A percentile compares a stretch with the other conserved stretches of the same genome.
Evolutionary conservation across 495 filamentous ascomycete genomes (phyloP).

Genomic region (Xylaria castorea): DNA sequence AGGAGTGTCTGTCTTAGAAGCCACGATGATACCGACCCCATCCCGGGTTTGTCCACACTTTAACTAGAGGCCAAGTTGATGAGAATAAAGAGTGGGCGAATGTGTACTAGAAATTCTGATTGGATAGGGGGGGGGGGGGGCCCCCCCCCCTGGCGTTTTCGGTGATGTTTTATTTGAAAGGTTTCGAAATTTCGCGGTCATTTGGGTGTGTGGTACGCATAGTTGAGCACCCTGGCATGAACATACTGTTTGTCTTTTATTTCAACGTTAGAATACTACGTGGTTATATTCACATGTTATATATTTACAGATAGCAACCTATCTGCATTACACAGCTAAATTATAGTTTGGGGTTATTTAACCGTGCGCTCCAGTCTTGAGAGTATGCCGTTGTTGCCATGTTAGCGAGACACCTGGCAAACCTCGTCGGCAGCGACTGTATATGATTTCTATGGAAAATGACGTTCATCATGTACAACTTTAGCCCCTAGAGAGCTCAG

Average conservation of each 20-base stretch:
- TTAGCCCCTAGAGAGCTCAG: not conserved
- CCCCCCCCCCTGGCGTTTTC: not conserved
- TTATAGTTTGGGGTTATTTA: not conserved
- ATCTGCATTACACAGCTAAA: not conserved
- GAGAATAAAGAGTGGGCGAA: too few species aligned
- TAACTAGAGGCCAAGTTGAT: too few species aligned
- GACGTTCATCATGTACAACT: not conserved
- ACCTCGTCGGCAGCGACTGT: not conserved
- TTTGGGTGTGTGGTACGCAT: not conserved
- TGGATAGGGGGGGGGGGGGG: too few species aligned
- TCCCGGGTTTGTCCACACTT: too few species aligned
- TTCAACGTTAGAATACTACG: not conserved
- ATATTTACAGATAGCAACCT: not conserved
- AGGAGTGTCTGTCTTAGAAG: too few species aligned
- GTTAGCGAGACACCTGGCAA: not conserved
- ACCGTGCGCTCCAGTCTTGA: not conserved
- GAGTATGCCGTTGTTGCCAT: not conserved
- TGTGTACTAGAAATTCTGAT: too few species aligned
- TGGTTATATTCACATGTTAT: not conserved
- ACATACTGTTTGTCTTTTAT: not conserved
- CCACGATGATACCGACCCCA: too few species aligned
- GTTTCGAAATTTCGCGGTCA: not conserved
- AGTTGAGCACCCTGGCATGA: not conserved
- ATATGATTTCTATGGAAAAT: not conserved
- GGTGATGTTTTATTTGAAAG: conserved; percentile 3